phyloP scores from a whole-genome alignment of 495 filamentous ascomycete genomes.

The Podospora tetraspora region DNA sequence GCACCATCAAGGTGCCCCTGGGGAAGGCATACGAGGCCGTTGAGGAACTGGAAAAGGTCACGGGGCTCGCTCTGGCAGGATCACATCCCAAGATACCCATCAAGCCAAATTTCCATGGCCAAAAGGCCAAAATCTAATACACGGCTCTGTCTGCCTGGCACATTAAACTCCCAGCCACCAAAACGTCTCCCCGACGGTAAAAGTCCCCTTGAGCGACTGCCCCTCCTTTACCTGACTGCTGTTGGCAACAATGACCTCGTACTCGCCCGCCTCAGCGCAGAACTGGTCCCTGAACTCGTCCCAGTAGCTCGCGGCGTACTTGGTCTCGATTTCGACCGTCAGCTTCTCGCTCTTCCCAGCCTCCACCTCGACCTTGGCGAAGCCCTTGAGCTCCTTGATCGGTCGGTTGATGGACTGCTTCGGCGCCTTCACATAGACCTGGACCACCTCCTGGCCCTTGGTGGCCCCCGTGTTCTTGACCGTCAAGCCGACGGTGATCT shows the following conservation, averaged over 20 bases:
- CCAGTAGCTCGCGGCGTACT: constrained; percentile 63
- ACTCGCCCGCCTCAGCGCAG: constrained; percentile 61
- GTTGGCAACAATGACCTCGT: constrained; percentile 50
- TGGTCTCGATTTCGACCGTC: constrained; percentile 50
- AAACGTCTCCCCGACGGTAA: constrained; percentile 51
- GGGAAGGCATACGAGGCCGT: constrained; percentile 72
- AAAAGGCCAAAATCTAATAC: constrained; percentile 36
- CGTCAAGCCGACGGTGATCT: constrained; percentile 41
- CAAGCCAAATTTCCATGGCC: constrained; percentile 28
- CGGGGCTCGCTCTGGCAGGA: constrained; percentile 43
- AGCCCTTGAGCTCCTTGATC: constrained; percentile 66
- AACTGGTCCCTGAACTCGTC: constrained; percentile 63
- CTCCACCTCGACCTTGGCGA: constrained; percentile 61
- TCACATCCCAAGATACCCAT: constrained; percentile 42
- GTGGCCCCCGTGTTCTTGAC: constrained; percentile 54
- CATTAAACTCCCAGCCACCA: constrained; percentile 50
- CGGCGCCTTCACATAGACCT: constrained; percentile 49
- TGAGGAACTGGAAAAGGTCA: constrained; percentile 47
- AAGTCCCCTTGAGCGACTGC: constrained; percentile 40
- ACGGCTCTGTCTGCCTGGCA: background rate
- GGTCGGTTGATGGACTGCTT: constrained; percentile 50
- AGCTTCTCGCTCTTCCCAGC: constrained; percentile 59
- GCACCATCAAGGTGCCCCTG: constrained; percentile 76
- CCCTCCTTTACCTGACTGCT: constrained; percentile 44
- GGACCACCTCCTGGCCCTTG: constrained; percentile 64